These are phyloP conservation scores for Kwoniella dejecticola DNA, from an alignment of 768 basidiomycete genomes.

Conservation along the genomic window DNA sequence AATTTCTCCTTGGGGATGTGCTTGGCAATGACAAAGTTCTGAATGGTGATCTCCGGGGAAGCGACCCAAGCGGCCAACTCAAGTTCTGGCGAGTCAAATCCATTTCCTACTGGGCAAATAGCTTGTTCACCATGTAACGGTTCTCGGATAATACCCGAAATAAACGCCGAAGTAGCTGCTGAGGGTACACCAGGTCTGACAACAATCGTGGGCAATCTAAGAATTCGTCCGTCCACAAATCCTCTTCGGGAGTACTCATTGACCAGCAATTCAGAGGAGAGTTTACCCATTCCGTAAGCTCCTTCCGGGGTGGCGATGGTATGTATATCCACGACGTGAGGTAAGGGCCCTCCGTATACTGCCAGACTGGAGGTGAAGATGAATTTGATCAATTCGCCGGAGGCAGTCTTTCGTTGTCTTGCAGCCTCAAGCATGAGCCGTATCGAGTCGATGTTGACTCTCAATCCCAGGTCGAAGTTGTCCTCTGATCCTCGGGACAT, in stretches of 20 bases:
- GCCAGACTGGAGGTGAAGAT: slow-evolving; percentile 66
- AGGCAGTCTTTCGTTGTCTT: slow-evolving; percentile 32
- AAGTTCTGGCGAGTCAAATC: slow-evolving; percentile 46
- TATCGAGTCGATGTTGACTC: slow-evolving; percentile 64
- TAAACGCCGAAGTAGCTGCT: slow-evolving; percentile 63
- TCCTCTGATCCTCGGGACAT: slow-evolving; percentile 55
- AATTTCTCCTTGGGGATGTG: slow-evolving; percentile 51
- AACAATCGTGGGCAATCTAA: slow-evolving; percentile 66
- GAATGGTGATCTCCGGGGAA: slow-evolving; percentile 50
- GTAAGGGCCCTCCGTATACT: slow-evolving; percentile 63
- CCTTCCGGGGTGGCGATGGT: slow-evolving; percentile 64
- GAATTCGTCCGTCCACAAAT: slow-evolving; percentile 64
- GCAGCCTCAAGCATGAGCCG: slow-evolving; percentile 56
- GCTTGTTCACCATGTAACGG: slow-evolving; percentile 62
- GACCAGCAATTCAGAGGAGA: slow-evolving; percentile 63
- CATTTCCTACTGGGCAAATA: slow-evolving; percentile 61
- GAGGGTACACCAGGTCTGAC: slow-evolving; percentile 64
- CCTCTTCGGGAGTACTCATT: slow-evolving; percentile 66
- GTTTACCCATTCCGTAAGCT: slow-evolving; percentile 65
- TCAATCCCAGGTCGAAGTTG: slow-evolving; percentile 56
- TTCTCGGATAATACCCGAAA: slow-evolving; percentile 66
- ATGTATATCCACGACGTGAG: slow-evolving; percentile 58
- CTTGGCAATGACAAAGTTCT: slow-evolving; percentile 55
- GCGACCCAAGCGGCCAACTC: slow-evolving; percentile 51
- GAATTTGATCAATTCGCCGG: slow-evolving; percentile 59